Evolutionary conservation across 2,329 filamentous ascomycete genomes (phyloP).

Genomic region (Aureobasidium leucospermi): DNA sequence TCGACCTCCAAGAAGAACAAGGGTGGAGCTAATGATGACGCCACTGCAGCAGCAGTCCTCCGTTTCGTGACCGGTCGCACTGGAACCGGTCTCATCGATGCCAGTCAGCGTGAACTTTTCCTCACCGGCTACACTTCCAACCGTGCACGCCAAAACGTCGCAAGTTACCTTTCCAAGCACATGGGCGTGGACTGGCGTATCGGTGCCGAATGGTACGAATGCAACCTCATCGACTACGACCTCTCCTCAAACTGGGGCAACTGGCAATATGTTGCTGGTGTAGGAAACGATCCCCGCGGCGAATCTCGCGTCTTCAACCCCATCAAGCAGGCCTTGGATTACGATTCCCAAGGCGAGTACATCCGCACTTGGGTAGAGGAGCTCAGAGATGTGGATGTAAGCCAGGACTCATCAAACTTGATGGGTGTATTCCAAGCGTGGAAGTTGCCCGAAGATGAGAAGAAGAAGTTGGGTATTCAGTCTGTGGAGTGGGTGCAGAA

Average conservation of each 20-base stretch:
- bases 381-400: conserved; percentile 43
- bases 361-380: conserved; percentile 69
- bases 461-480: conserved; percentile 49
- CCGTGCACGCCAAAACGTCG: conserved; percentile 68
- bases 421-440: conserved; percentile 64
- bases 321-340: conserved; percentile 72
- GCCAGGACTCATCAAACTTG: conserved; percentile 28
- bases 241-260: conserved; percentile 61
- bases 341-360: conserved; percentile 63
- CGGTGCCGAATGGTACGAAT: conserved; percentile 78
- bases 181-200: conserved; percentile 71
- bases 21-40: conserved; percentile 38
- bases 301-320: conserved; percentile 72
- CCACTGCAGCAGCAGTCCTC: conserved; percentile 35
- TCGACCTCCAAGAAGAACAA: conserved; percentile 33
- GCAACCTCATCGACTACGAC: conserved; percentile 67
- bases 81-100: conserved; percentile 71
- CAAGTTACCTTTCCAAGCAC: conserved; percentile 65
- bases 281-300: conserved; percentile 70
- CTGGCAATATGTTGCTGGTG: conserved; percentile 74
- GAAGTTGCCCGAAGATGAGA: conserved; percentile 53
- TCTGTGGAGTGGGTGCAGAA: conserved; percentile 59
- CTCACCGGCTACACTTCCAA: conserved; percentile 74
- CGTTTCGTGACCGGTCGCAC: conserved; percentile 61
- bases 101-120: conserved; percentile 65